These are phyloP conservation scores for Rhizoclosmatium sp. DNA, from an alignment of 192 early-diverging fungal genomes.

Conservation along the genomic window DNA sequence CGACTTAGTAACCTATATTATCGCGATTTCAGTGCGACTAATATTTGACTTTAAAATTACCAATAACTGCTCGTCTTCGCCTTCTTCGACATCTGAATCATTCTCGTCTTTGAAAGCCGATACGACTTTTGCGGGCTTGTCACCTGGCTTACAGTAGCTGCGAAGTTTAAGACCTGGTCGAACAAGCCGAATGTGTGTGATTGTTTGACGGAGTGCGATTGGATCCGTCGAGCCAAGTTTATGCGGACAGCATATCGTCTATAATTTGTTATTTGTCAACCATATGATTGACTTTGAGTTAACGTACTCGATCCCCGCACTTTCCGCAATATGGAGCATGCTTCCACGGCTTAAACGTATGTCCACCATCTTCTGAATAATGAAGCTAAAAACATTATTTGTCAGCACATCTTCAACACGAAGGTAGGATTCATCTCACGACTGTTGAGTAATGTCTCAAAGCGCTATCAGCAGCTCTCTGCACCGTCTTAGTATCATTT, in stretches of 20 bases:
- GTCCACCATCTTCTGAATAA: conserved; percentile 49
- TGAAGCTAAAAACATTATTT: too few species aligned
- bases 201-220: conserved; percentile 31
- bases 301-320: conserved; percentile 55
- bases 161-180: conserved; percentile 50
- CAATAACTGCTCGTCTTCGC: conserved; percentile 43
- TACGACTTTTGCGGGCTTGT: conserved; percentile 10
- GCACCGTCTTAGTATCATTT: conserved; percentile 35
- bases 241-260: conserved; percentile 61
- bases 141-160: conserved; percentile 35
- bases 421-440: conserved; percentile 10
- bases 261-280: not conserved
- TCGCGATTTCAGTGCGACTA: too few species aligned
- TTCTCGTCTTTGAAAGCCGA: conserved; percentile 15
- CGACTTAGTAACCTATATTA: conserved; percentile 35
- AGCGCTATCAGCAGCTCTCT: conserved; percentile 46
- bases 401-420: not conserved
- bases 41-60: conserved; percentile 19
- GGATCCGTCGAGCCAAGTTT: conserved; percentile 22
- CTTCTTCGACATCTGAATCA: conserved; percentile 35
- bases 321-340: conserved; percentile 48
- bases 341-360: conserved; percentile 42
- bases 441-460: conserved; percentile 44
- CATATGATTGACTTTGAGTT: not conserved
- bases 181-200: conserved; percentile 47